Evolutionary conservation across 148 eudicot species (phyloP).

Genomic region (Euryodendron excelsum): DNA sequence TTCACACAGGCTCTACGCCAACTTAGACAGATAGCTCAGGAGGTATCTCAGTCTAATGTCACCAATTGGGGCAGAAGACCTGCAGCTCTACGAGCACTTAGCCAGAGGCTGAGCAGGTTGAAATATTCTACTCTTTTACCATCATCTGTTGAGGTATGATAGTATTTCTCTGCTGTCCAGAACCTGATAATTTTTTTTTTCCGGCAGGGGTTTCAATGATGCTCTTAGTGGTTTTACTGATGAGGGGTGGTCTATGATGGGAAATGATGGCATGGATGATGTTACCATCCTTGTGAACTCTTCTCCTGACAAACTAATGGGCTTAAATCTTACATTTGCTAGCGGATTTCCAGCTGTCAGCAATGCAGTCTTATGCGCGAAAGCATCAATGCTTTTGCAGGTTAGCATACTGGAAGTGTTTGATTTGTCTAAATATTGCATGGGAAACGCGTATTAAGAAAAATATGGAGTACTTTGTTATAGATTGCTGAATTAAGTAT

Average conservation of each 20-base stretch:
- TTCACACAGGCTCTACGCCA: conserved; percentile 64
- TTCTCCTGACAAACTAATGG: conserved; percentile 72
- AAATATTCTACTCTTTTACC: conserved; percentile 1
- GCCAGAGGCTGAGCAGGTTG: conserved; percentile 77
- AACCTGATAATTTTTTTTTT: background rate
- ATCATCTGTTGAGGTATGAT: background rate
- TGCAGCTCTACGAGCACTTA: conserved; percentile 69
- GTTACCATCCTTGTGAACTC: conserved; percentile 76
- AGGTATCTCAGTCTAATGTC: conserved; percentile 60
- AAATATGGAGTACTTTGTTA: background rate
- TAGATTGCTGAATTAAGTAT: background rate
- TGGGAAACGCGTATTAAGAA: too few relatives aligned
- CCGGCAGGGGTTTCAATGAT: conserved; percentile 73
- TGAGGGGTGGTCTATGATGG: conserved; percentile 82
- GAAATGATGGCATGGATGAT: conserved; percentile 79
- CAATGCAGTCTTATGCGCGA: conserved; percentile 70
- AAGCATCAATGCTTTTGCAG: conserved; percentile 90
- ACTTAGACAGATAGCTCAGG: conserved; percentile 78
- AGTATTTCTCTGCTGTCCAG: background rate
- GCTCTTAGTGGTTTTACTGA: conserved; percentile 79
- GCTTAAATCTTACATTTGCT: conserved; percentile 59
- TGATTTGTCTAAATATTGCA: background rate
- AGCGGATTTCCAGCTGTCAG: conserved; percentile 72
- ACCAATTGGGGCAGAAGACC: conserved; percentile 73
- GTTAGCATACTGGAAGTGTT: conserved; percentile 26